These are phyloP conservation scores for Alternaria conjuncta DNA, from an alignment of 2,329 filamentous ascomycete genomes.

Conservation along the genomic window DNA sequence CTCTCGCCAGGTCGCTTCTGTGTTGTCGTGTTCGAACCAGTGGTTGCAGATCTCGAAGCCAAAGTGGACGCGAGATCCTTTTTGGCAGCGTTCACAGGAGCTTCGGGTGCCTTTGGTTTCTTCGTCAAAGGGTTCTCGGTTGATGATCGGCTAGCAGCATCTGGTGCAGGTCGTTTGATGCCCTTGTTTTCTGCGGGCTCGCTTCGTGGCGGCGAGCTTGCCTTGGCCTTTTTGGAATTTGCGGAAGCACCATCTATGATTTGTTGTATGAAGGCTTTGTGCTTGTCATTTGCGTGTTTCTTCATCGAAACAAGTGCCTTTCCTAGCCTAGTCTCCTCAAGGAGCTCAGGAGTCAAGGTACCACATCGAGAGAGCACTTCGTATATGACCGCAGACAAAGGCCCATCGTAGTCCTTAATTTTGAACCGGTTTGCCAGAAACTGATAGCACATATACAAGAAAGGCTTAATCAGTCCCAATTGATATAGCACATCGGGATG, in stretches of 20 bases:
- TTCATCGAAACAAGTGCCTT: constrained; percentile 68
- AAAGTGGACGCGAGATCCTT: constrained; percentile 18
- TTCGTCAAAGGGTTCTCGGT: constrained; percentile 31
- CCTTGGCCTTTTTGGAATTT: constrained; percentile 48
- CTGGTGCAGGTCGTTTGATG: constrained; percentile 39
- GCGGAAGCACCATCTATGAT: constrained; percentile 58
- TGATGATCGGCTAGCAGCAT: constrained; percentile 22
- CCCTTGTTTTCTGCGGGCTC: constrained; percentile 36
- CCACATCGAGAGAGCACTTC: constrained; percentile 67
- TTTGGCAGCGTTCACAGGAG: constrained; percentile 19
- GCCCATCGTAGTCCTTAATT: constrained; percentile 53
- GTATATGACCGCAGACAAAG: constrained; percentile 51
- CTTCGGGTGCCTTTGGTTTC: constrained; percentile 39
- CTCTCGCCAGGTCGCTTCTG: constrained; percentile 42
- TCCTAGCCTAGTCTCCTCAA: constrained; percentile 70
- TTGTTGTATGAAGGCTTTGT: constrained; percentile 66
- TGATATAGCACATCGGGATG: constrained; percentile 55
- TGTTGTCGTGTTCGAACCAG: constrained; percentile 13
- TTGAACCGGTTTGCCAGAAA: constrained; percentile 57
- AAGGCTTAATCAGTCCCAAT: constrained; percentile 46
- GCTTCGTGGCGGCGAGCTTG: constrained; percentile 33
- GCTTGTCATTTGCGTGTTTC: constrained; percentile 69
- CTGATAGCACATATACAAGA: constrained; percentile 56
- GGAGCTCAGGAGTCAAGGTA: constrained; percentile 64
- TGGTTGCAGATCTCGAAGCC: constrained; percentile 16